These are phyloP conservation scores for Acanthamoeba lugdunensis DNA, from an alignment of 208 protist genomes.

Conservation along the genomic window DNA sequence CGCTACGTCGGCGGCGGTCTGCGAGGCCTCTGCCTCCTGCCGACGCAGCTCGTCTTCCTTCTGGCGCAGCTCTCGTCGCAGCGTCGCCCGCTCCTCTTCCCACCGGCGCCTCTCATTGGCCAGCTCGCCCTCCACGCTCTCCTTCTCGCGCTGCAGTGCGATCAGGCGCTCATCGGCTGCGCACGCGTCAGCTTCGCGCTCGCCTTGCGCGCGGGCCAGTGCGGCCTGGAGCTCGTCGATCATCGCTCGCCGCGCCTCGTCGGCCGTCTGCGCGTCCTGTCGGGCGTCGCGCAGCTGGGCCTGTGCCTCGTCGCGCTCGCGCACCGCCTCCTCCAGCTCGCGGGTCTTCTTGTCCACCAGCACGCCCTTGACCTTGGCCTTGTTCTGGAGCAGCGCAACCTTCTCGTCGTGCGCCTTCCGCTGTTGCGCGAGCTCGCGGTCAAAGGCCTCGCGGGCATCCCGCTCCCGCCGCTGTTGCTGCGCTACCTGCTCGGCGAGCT, in stretches of 20 bases:
- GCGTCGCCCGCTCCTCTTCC: neutral
- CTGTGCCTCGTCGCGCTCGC: neutral
- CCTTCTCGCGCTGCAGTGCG: constrained; percentile 1
- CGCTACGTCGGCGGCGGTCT: neutral
- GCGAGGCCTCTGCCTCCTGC: neutral
- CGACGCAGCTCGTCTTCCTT: neutral
- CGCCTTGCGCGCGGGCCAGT: neutral
- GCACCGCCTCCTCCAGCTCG: neutral
- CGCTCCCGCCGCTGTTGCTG: neutral
- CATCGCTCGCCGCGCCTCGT: neutral
- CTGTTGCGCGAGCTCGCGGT: neutral
- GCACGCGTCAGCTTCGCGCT: neutral
- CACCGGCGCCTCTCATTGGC: neutral
- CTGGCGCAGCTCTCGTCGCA: neutral
- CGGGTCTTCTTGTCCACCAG: constrained; percentile 3
- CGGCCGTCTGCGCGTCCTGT: neutral
- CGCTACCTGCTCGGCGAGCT: neutral
- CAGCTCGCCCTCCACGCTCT: neutral
- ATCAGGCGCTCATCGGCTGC: neutral
- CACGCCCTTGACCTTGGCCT: neutral
- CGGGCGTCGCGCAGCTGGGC: neutral
- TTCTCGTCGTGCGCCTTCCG: neutral
- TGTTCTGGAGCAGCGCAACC: neutral
- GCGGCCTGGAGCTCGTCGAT: neutral
- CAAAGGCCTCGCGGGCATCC: neutral